Percentiles rank a stretch among this genome's conserved stretches.
phyloP scores from a whole-genome alignment of 2,329 filamentous ascomycete species.

The Aspergillus ibericus region DNA sequence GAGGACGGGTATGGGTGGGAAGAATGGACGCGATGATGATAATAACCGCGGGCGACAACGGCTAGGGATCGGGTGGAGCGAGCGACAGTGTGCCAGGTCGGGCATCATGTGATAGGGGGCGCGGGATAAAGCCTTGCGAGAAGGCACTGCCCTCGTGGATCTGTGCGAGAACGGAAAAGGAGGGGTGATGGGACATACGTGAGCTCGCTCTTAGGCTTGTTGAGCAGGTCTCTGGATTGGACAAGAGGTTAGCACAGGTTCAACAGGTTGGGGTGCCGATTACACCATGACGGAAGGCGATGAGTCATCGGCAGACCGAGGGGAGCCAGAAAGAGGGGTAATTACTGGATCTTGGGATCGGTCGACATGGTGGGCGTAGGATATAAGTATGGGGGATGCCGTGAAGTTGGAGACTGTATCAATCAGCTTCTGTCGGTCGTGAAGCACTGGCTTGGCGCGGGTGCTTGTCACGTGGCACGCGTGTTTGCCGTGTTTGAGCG shows the following conservation, averaged over 20 bases:
- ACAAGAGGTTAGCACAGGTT: constrained; percentile 26
- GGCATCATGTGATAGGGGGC: constrained; percentile 6
- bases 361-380: constrained; percentile 53
- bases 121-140: background rate
- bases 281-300: constrained; percentile 14
- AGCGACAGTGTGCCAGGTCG: background rate
- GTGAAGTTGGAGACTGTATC: background rate
- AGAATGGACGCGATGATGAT: constrained; percentile 2
- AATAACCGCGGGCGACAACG: background rate
- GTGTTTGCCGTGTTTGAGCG: constrained; percentile 31
- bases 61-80: background rate
- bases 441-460: constrained; percentile 13
- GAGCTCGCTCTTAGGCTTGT: constrained; percentile 84
- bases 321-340: constrained; percentile 15
- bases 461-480: constrained; percentile 26
- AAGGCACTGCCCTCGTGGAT: background rate
- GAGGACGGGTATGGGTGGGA: constrained; percentile 17
- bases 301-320: constrained; percentile 18
- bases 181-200: constrained; percentile 62
- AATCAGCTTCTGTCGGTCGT: background rate
- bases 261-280: background rate
- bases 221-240: constrained; percentile 72
- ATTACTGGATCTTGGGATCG: constrained; percentile 72
- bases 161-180: constrained; percentile 13
- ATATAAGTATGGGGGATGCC: constrained; percentile 11